Evolutionary conservation across 257 asterid genomes (phyloP), one percentile per base, ranked within the genome.

Genomic region (Solanum clarkiae): DNA sequence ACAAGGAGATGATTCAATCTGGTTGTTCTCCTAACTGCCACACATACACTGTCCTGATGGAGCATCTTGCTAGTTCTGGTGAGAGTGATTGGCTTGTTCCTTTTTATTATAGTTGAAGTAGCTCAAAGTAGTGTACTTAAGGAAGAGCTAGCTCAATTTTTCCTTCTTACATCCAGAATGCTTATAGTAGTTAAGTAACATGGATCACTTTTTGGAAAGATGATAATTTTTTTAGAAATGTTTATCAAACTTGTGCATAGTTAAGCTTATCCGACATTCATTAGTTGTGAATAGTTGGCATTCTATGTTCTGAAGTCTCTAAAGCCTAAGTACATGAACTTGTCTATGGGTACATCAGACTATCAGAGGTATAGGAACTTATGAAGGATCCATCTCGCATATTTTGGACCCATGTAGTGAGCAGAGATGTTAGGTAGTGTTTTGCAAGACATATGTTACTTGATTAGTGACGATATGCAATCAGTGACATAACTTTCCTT

Each of bases 61-160:
- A 92, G 68, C 90, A 93, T 91, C 98, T 96, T 88, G 98, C 97
- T 86, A 56, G 88, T 80, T 90, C 95, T 83, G 98, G 99, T 94
- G 86, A 91, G 93, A 63, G 80, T 29, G 74, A 47, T 86, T 42
- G 57, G 22, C 56, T 69, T 59, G 80, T 71, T 56, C 15, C n/a
- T 83, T 51, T 71, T 36, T 62, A 26, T 69, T 60, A 80, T 84
- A 7, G 59, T 77, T 77, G 47, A 62, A 80, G 55, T 84, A 18
- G 81, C 57, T 71, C 56, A 70, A 24, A 32, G n/a, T 85, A 42
- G 53, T 72, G 42, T 77, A 49, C 82, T 51, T 49, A 10, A 11
- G 70, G 29, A 59, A 20, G 56, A 71, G 49, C 36, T 44, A 42
- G 56, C 29, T 71, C 56, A 44, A 6, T 0, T 20, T 71, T 2